Conservation (phyloP, 2,329 filamentous ascomycete genomes). For the Fusarium floridanum region DNA sequence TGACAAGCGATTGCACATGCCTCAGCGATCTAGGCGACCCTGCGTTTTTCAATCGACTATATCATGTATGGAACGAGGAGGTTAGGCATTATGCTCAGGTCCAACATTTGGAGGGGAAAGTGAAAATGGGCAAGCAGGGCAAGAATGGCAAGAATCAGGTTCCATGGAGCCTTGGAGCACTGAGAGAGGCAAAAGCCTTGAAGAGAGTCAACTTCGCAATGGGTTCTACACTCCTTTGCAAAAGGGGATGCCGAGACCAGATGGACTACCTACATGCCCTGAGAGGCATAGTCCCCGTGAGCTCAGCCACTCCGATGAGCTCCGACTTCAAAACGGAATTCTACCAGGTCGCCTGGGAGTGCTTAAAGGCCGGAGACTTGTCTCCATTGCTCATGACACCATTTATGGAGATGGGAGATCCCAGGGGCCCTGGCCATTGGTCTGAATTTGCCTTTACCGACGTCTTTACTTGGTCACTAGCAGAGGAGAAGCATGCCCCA, state of each 20-base stretch:
- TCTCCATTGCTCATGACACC: background rate
- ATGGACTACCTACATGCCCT: background rate
- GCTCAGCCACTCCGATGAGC: background rate
- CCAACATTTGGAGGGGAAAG: background rate
- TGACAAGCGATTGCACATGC: background rate
- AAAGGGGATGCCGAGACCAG: background rate
- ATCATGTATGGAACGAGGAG: background rate
- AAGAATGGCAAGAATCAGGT: background rate
- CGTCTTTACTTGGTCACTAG: background rate
- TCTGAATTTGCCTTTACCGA: background rate
- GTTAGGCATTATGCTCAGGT: background rate
- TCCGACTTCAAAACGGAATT: background rate
- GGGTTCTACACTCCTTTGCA: background rate
- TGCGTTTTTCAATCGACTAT: background rate
- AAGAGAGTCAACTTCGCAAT: background rate
- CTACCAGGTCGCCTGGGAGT: background rate
- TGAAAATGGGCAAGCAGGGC: background rate
- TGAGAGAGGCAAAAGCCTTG: background rate
- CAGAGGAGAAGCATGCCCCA: background rate
- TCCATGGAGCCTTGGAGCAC: background rate
- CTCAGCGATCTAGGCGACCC: background rate
- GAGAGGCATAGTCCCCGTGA: background rate
- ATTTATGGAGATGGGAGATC: background rate
- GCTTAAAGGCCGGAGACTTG: background rate
- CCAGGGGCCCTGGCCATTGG: background rate